Evolutionary conservation across 1,284 basidiomycete species (phyloP), one percentile per base, ranked within the genome.

Genomic region (Apiotrichum montevideense): DNA sequence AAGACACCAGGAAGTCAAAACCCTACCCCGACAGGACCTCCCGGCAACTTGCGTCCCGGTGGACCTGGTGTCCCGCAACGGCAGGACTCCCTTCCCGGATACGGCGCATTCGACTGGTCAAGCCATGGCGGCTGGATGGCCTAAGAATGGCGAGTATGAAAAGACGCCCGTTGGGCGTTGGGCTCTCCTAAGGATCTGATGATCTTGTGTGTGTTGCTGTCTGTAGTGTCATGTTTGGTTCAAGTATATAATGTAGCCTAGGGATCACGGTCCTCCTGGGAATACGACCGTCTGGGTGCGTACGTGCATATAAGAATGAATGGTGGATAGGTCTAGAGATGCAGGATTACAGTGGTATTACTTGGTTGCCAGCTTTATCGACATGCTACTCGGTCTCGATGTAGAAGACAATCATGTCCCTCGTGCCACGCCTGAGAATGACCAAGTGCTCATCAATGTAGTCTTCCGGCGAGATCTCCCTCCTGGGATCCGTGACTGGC

Each of bases 341-440:
- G 29, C 40, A 42, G 13, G 40, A 42, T 42, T 14, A 6, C 13
- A 14, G 40, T 14, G 6, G 42, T 32, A 46, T 10, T 33, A 46
- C 9, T 45, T 34, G 11, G 13, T 15, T 35, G 32, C 5, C 29
- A 29, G 29, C 0, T 14, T 37, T 47, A 29, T 39, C 37, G 8
- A 14, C 14, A 39, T 39, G 8, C 10, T 39, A 9, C 33, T 59
- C 43, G 9, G 35, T 7, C 11, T 75, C 72, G 15, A 77, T 40
- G 48, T 70, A 82, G 5, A 91, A 70, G 47, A 92, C 80, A n/a
- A 85, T 73, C 56, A 86, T 79, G 52, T 85, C 87, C 61, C 86
- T 84, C 73, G 86, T 90, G 5, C 91, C 91, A 35, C 84, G 82
- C 49, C 87, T 81, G 29, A 94, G 63, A 55, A 94, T 81, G 9